Base-by-base conservation (phyloP, 805 yeast genomes). In the Nakazawaea molendinolei region DNA sequence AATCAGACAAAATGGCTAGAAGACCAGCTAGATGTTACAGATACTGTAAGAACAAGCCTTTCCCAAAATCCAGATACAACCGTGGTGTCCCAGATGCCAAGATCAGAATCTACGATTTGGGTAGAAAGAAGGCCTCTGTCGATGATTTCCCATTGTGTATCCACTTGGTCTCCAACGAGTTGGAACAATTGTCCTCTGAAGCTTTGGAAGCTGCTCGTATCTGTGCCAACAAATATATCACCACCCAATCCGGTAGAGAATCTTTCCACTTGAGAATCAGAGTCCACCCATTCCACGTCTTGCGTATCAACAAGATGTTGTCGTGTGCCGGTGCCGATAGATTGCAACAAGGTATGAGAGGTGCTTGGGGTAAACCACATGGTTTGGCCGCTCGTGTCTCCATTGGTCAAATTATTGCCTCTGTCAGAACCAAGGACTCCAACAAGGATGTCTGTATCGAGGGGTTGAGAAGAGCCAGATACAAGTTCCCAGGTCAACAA, bases 281-380 rank as follows among this genome's bases (percentile, higher is more conserved):
- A 78, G 97, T 89, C 64, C 98, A 92, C 75, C 98, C 98, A 60
- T 92, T 85, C 97, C 98, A 92, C 81, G 98, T 92, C 56, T 81
- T 92, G 71, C 84, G 98, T 76, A 92, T 92, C 79, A 92, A 92
- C 92, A 92, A 92, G 86, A 92, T 92, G 98, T 87, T 92, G 95
- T 92, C 98, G 65, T 92, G 98, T 80, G 98, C 98, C 77, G 98
- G 98, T 86, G 98, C 98, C 69, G 98, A 92, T 90, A 87, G 98
- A 85, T 82, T 92, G 75, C 98, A 92, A 79, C 97, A 92, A 78
- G 98, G 98, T 89, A 92, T 92, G 98, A 90, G 98, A 86, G 95
- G 95, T 80, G 98, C 98, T 67, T 92, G 97, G 97, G 98, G 98
- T 87, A 92, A 92, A 79, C 98, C 98, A 63, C 96, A 89, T 62